Evolutionary conservation across 306 rosid species (phyloP).

Genomic region (Fragaria ananassa): DNA sequence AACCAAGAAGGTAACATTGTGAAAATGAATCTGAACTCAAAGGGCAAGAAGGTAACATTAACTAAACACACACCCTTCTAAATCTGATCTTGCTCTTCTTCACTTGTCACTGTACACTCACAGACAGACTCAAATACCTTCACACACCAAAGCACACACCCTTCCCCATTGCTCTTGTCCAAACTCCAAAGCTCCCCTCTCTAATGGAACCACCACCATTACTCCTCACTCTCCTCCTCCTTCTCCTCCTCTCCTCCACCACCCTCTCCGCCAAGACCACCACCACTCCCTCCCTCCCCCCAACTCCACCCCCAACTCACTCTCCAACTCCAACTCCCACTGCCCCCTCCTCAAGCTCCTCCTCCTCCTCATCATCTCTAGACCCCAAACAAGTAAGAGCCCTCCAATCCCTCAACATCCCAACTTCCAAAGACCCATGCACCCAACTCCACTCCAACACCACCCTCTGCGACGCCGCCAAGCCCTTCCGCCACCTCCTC

Average conservation of each 20-base stretch:
- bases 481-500: conserved; percentile 80
- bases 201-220: conserved; percentile 25
- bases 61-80: not conserved
- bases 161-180: not conserved
- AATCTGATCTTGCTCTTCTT: not conserved
- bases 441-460: conserved; percentile 47
- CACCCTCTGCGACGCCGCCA: conserved; percentile 61
- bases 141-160: not conserved
- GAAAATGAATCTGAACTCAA: not conserved
- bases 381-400: conserved; percentile 89
- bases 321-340: conserved; percentile 23
- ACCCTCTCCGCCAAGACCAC: conserved; percentile 1
- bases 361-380: conserved; percentile 40
- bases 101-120: not conserved
- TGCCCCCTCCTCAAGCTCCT: conserved; percentile 23
- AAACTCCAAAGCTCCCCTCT: not conserved
- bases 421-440: conserved; percentile 79
- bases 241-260: conserved; percentile 19
- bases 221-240: conserved; percentile 21
- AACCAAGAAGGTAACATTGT: not conserved
- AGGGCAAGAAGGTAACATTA: conserved; percentile 1
- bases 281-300: not conserved
- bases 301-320: conserved; percentile 14
- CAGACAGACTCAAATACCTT: not conserved
- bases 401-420: conserved; percentile 81